Percentiles rank a stretch among this genome's conserved stretches.
phyloP scores from a whole-genome alignment of 768 basidiomycete genomes.

The Strobilomyces echinocephalus region DNA sequence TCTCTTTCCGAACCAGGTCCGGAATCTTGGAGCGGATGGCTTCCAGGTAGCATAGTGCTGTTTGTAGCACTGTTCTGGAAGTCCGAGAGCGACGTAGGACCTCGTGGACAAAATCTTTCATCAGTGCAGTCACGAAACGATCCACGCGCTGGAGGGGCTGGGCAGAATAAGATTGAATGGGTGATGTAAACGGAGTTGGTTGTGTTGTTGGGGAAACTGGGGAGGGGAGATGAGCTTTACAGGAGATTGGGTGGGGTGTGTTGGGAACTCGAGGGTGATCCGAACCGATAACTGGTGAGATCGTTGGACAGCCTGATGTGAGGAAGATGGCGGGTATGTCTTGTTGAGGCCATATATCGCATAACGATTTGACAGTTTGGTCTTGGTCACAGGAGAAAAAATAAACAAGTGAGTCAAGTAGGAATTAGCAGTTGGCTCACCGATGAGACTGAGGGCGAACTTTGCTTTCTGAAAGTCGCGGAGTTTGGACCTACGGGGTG shows the following conservation, averaged over 20 bases:
- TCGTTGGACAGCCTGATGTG: constrained; percentile 27
- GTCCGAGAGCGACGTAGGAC: constrained; percentile 83
- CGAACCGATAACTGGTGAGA: constrained; percentile 11
- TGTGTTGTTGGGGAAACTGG: constrained; percentile 51
- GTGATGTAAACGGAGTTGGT: constrained; percentile 25
- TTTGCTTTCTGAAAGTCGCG: constrained; percentile 54
- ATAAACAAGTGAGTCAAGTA: constrained; percentile 8
- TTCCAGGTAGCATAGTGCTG: constrained; percentile 83
- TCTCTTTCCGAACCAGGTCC: constrained; percentile 52
- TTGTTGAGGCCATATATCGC: too few species aligned
- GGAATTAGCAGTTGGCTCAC: constrained; percentile 38
- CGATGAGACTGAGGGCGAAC: constrained; percentile 64
- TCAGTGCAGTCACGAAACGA: constrained; percentile 44
- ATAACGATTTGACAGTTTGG: too few species aligned
- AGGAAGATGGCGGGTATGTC: too few species aligned
- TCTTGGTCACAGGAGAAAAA: too few species aligned
- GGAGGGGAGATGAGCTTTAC: constrained; percentile 36
- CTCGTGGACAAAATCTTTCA: constrained; percentile 81
- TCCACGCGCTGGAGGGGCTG: constrained; percentile 13
- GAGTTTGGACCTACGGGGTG: constrained; percentile 31
- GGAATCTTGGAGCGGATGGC: constrained; percentile 71
- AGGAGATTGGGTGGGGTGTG: too few species aligned
- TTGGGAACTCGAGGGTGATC: background rate
- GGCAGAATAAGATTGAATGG: constrained; percentile 1
- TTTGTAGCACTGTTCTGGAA: constrained; percentile 77